Evolutionary conservation across 148 eudicot genomes (phyloP).

Genomic region (Rhododendron mucronatum): DNA sequence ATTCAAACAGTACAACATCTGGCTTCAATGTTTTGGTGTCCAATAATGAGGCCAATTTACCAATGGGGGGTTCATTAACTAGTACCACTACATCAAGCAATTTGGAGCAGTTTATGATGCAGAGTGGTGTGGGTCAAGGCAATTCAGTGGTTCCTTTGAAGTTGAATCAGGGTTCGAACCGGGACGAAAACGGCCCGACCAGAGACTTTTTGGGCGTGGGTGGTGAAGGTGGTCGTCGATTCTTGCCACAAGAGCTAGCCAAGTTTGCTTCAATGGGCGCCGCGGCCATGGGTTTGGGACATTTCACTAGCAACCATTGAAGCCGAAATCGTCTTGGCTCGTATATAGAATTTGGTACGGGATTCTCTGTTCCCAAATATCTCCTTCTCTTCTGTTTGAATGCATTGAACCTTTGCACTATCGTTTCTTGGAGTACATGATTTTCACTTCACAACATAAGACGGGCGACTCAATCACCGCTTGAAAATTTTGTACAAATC

Average conservation of each 20-base stretch:
- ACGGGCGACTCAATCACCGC: background rate
- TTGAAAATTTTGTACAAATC: background rate
- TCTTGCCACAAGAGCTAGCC: conserved; percentile 63
- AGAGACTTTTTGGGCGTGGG: conserved; percentile 89
- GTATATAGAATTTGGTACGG: background rate
- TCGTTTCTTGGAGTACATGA: background rate
- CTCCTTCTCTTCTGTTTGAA: background rate
- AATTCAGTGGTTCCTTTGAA: conserved; percentile 14
- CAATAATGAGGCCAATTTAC: background rate
- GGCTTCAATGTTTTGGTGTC: conserved; percentile 7
- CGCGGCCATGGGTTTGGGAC: conserved; percentile 56
- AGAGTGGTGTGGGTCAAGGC: conserved; percentile 7
- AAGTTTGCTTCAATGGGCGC: conserved; percentile 57
- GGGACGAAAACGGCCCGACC: conserved; percentile 33
- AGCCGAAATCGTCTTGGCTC: background rate
- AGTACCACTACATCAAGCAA: conserved; percentile 12
- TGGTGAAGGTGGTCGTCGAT: conserved; percentile 46
- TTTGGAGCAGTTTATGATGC: conserved; percentile 43
- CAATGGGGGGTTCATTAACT: conserved; percentile 12
- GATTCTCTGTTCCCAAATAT: background rate
- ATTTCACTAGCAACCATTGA: conserved; percentile 41
- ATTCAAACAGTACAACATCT: background rate
- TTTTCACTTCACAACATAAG: background rate
- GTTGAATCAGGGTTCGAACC: conserved; percentile 16
- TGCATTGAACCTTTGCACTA: background rate